Evolutionary conservation across 805 yeast species (phyloP), one percentile per base, ranked within the genome.

Genomic region (Cyberlindnera galapagoensis): DNA sequence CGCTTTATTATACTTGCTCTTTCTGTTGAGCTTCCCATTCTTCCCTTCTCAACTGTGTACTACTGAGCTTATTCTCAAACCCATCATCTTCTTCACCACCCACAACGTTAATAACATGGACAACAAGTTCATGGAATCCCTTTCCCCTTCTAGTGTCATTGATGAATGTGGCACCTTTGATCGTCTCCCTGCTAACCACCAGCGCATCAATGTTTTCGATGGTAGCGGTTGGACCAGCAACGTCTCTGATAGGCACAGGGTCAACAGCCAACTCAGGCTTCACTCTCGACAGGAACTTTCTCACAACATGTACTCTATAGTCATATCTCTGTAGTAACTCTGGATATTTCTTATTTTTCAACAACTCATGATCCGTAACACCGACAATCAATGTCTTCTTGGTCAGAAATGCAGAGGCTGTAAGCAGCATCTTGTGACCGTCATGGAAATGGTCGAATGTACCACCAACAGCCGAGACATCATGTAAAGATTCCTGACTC

Each of bases 401-500:
- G 0, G 94, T 65, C 7, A 84, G 42, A 48, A 76, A 86, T 0
- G 76, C 74, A 0, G 94, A 67, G 38, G 83, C 64, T 0, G 92
- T 77, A 8, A 92, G 63, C 18, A 92, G 62, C 18, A 92, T 80
- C 54, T 83, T 85, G 58, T 92, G 99, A 0, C 97, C 99, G 51
- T 82, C 94, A 47, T 92, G 99, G 22, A 92, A 52, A 58, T 92
- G 97, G 52, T 92, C 99, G 60, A 92, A 92, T 0, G 98, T 92
- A 1, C 99, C 99, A 1, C 98, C 98, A 2, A 90, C 77, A 0
- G 95, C 90, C 18, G 56, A 47, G 5, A 66, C 64, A 12, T 42
- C 36, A 37, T 58, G 65, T 4, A 42, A 33, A 8, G 52, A 46
- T 15, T 46, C 47, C 12, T 45, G 51, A 14, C 44, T 42, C 3